phyloP scores from a whole-genome alignment of 2,329 filamentous ascomycete species.

The Beauveria rudraprayagi region DNA sequence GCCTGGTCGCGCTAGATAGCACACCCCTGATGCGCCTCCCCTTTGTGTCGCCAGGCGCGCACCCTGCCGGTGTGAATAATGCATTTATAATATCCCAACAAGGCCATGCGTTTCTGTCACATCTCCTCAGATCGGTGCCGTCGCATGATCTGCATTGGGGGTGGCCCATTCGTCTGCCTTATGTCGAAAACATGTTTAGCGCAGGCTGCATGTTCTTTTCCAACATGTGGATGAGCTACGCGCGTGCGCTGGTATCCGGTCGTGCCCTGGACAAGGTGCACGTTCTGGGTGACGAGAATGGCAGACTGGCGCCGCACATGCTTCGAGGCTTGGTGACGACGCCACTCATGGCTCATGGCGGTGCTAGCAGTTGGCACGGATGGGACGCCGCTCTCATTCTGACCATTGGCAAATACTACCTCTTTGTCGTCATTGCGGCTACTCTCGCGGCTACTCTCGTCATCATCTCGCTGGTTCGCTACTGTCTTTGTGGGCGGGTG shows the following conservation, averaged over 20 bases:
- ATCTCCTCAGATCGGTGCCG: slow-evolving; percentile 10
- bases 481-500: too few species aligned
- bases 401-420: slow-evolving; percentile 11
- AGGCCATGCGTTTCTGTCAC: slow-evolving; percentile 15
- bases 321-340: slow-evolving; percentile 1
- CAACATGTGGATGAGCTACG: slow-evolving; percentile 19
- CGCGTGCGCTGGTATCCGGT: too few species aligned
- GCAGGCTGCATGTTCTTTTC: slow-evolving; percentile 21
- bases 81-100: slow-evolving; percentile 16
- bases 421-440: too few species aligned
- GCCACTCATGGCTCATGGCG: slow-evolving; percentile 18
- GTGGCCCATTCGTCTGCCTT: slow-evolving; percentile 17
- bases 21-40: slow-evolving; percentile 16
- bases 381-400: slow-evolving; percentile 18
- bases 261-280: too few species aligned
- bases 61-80: slow-evolving; percentile 19
- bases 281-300: too few species aligned
- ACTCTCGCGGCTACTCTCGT: too few species aligned
- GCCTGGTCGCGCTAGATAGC: slow-evolving; percentile 12
- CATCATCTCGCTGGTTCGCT: too few species aligned
- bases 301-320: too few species aligned
- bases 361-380: slow-evolving; percentile 20
- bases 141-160: too few species aligned
- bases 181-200: slow-evolving; percentile 20
- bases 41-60: slow-evolving; percentile 17